phyloP scores from a whole-genome alignment of 2,329 filamentous ascomycete genomes.

The Penicillium sp. region DNA sequence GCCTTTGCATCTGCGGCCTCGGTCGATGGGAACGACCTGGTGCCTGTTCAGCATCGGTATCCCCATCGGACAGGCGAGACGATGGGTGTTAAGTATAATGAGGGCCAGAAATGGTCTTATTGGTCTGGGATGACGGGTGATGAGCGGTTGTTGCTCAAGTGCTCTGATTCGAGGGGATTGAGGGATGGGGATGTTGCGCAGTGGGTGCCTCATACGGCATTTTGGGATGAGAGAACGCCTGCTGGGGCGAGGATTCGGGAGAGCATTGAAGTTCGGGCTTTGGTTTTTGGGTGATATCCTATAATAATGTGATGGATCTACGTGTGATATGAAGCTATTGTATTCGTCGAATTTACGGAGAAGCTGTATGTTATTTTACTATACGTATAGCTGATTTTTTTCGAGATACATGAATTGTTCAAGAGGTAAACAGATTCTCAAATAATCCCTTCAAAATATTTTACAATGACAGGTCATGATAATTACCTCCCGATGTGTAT shows the following conservation, averaged over 20 bases:
- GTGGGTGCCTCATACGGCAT: conserved; percentile 71
- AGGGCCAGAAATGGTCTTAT: conserved; percentile 73
- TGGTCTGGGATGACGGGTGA: conserved; percentile 73
- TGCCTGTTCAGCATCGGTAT: conserved; percentile 74
- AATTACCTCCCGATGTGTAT: too few species aligned
- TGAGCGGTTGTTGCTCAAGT: conserved; percentile 75
- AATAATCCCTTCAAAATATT: too few species aligned
- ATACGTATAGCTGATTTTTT: too few species aligned
- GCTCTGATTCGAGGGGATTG: conserved; percentile 57
- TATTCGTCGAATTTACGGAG: too few species aligned
- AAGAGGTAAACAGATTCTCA: too few species aligned
- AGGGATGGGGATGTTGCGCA: conserved; percentile 53
- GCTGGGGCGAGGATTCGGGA: conserved; percentile 70
- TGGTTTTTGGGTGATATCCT: conserved; percentile 67
- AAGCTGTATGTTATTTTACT: too few species aligned
- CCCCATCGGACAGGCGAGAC: conserved; percentile 71
- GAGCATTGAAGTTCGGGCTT: conserved; percentile 84
- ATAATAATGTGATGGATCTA: too few species aligned
- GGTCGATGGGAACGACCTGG: conserved; percentile 59
- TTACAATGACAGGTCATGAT: too few species aligned
- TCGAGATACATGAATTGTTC: too few species aligned
- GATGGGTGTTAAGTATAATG: conserved; percentile 64
- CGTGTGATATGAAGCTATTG: too few species aligned
- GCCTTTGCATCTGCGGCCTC: conserved; percentile 58
- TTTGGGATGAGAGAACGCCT: conserved; percentile 71